phyloP scores from a whole-genome alignment of 2,329 filamentous ascomycete species.

The Penicillium freii region DNA sequence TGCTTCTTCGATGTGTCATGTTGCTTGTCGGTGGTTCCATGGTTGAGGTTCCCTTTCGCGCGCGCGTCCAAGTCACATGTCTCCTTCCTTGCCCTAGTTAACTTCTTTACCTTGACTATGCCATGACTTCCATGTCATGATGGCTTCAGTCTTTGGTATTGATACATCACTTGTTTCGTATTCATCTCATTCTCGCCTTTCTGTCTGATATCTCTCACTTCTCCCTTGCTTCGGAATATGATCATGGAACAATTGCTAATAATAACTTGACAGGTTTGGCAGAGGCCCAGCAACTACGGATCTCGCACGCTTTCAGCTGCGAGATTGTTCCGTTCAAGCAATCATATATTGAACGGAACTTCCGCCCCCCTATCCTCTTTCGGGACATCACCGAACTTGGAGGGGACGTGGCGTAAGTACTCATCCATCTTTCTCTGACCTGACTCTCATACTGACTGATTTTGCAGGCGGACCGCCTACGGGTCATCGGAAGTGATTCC shows the following conservation, averaged over 20 bases:
- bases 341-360: conserved; percentile 63
- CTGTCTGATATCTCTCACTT: background rate
- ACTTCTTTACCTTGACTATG: background rate
- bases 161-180: background rate
- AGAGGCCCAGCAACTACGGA: conserved; percentile 37
- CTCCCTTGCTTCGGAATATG: conserved; percentile 22
- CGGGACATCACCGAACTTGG: conserved; percentile 60
- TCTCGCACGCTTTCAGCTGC: conserved; percentile 60
- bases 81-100: conserved; percentile 1
- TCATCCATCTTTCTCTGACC: background rate
- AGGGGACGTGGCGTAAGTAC: conserved; percentile 48
- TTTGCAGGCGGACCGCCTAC: conserved; percentile 62
- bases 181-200: background rate
- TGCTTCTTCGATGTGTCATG: background rate
- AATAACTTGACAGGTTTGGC: conserved; percentile 3
- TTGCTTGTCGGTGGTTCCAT: background rate
- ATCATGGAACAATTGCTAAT: conserved; percentile 16
- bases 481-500: conserved; percentile 61
- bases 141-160: background rate
- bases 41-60: background rate
- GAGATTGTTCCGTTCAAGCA: conserved; percentile 66
- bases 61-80: background rate
- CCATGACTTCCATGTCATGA: no score
- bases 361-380: conserved; percentile 53
- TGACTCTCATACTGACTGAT: conserved; percentile 4